Conservation (phyloP, 2,329 filamentous ascomycete genomes). For the Xylariaceae sp. region DNA sequence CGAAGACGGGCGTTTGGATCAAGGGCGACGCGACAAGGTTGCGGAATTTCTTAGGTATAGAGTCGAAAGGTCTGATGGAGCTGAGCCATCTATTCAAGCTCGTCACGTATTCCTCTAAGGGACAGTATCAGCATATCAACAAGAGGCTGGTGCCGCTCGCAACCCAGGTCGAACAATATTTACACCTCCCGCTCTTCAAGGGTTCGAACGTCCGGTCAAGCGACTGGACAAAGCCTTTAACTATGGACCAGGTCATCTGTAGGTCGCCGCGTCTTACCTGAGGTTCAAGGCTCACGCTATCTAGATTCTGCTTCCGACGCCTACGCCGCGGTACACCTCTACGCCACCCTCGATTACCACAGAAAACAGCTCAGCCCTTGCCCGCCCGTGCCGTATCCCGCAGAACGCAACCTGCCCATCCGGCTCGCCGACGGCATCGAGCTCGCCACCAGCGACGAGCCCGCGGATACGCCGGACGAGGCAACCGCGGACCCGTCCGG, state of each 20-base stretch:
- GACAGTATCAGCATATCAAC: constrained; percentile 61
- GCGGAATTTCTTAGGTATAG: constrained; percentile 64
- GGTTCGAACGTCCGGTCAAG: constrained; percentile 69
- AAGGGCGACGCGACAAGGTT: constrained; percentile 71
- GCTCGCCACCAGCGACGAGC: constrained; percentile 34
- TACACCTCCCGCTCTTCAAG: constrained; percentile 77
- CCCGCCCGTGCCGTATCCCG: constrained; percentile 70
- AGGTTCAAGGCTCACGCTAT: constrained; percentile 26
- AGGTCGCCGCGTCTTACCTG: constrained; percentile 42
- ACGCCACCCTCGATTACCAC: constrained; percentile 69
- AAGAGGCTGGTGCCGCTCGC: constrained; percentile 68
- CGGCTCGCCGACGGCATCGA: constrained; percentile 50
- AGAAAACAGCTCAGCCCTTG: constrained; percentile 67
- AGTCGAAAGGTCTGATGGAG: constrained; percentile 72
- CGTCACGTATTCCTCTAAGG: constrained; percentile 64
- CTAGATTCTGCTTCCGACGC: constrained; percentile 79
- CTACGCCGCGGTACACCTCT: constrained; percentile 78
- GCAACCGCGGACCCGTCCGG: constrained; percentile 18
- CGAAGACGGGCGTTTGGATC: constrained; percentile 79
- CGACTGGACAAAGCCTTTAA: constrained; percentile 71
- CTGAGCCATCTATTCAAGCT: constrained; percentile 81
- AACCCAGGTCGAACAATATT: constrained; percentile 68
- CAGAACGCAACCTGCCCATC: constrained; percentile 69
- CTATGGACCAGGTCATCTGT: constrained; percentile 69
- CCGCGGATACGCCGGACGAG: constrained; percentile 36